A percentile compares a stretch with the other conserved stretches of the same genome.
These are phyloP conservation scores for Leccinellum luteum DNA, from an alignment of 768 basidiomycete species.

Conservation along the genomic window DNA sequence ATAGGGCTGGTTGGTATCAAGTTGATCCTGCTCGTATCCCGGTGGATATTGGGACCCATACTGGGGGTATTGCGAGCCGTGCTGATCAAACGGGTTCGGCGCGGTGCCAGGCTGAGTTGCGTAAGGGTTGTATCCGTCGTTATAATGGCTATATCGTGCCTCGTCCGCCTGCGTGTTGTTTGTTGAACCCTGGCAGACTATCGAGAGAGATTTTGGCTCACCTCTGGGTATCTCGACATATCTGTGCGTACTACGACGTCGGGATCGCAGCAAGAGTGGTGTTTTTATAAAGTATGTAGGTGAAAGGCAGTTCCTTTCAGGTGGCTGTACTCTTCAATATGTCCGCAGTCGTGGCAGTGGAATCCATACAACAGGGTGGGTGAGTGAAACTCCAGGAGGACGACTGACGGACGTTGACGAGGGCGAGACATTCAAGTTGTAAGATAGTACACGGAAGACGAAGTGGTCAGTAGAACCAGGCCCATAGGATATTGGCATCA, in stretches of 20 bases:
- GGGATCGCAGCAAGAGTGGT: not conserved
- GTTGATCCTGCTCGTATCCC: slow-evolving; percentile 34
- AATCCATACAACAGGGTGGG: too few relatives aligned
- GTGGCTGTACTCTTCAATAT: slow-evolving; percentile 12
- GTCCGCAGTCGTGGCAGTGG: not conserved
- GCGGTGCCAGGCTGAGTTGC: slow-evolving; percentile 25
- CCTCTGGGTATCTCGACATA: slow-evolving; percentile 45
- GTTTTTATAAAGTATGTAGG: slow-evolving; percentile 2
- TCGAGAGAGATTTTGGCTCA: slow-evolving; percentile 17
- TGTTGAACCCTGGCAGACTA: not conserved
- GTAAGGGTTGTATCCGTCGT: slow-evolving; percentile 64
- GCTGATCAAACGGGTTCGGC: slow-evolving; percentile 42
- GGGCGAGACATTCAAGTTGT: too few relatives aligned
- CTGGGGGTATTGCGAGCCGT: slow-evolving; percentile 31
- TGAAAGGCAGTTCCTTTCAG: not conserved
- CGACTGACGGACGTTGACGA: too few relatives aligned
- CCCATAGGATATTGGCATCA: too few relatives aligned
- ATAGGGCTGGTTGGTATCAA: slow-evolving; percentile 33
- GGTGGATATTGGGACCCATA: slow-evolving; percentile 30
- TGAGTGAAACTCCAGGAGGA: too few relatives aligned
- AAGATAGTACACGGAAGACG: too few relatives aligned
- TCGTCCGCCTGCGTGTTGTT: slow-evolving; percentile 53
- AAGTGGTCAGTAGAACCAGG: too few relatives aligned
- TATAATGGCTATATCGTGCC: slow-evolving; percentile 59
- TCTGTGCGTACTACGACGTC: slow-evolving; percentile 1